Evolutionary conservation across 164 flowering plant genomes (phyloP), one percentile per base, ranked within the genome.

Genomic region (Warburgia ugandensis): DNA sequence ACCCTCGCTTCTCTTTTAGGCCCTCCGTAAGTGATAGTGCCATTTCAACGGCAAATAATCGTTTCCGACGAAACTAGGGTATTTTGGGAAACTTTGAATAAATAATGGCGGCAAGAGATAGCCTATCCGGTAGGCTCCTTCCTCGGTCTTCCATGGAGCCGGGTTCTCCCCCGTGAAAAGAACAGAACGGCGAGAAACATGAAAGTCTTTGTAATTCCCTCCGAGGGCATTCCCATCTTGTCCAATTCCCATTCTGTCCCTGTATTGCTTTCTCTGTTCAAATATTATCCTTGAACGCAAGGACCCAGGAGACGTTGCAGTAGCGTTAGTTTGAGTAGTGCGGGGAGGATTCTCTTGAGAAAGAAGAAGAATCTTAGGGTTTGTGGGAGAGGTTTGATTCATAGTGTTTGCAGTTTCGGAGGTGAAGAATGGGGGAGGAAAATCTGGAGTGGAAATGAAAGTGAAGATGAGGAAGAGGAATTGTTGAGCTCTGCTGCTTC

Each of bases 401-500:
- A 32, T 29, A 30, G 57, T 35, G 45, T 45, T 38, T 38, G 16
- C 29, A 25, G 52, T 10, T 48, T 49, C 22, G 49, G 39, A 16
- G 50, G 52, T 6, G 27, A 29, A 11, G 44, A 42, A 27, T 12
- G 28, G 14, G 50, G 22, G 14, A 23, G 46, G 21, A 45, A 46
- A 30, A 13, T 41, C 25, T 60, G 37, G 52, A 61, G 39, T 22
- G 68, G 51, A 19, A 30, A 20, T 31, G 60, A 60, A 30, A 29
- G 51, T 39, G 79, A 64, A 0, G 74, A 55, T 1, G 69, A 45
- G 0, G 77, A 46, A 1, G 52, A 44, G 11, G 71, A 52, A n/a
- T 63, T 26, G 16, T 57, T 23, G 22, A 63, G 43, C 31, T 37
- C 29, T 3, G 36, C 11, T 1, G 59, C 4, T 8, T 41, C 50